A percentile compares a stretch with the other conserved stretches of the same genome.
phyloP scores from a whole-genome alignment of 345 rosid genomes.

The Mangifera indica region DNA sequence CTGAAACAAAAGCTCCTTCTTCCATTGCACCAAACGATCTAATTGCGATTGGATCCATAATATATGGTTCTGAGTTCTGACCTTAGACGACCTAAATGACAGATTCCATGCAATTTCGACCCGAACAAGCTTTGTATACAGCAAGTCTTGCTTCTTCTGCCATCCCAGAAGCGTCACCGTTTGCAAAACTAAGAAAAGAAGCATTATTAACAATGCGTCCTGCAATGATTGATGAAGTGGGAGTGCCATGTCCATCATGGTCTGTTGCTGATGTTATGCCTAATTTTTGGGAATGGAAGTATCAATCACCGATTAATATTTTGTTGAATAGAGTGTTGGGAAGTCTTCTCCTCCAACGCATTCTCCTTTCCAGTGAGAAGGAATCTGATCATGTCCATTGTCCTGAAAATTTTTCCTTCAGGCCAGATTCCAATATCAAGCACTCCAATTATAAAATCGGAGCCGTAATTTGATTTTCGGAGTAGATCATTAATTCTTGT shows the following conservation, averaged over 20 bases:
- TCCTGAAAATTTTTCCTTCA: slow-evolving; percentile 16
- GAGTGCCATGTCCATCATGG: slow-evolving; percentile 27
- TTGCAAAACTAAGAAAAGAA: slow-evolving; percentile 15
- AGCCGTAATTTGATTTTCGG: background rate
- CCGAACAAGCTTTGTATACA: slow-evolving; percentile 23
- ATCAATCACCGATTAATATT: slow-evolving; percentile 25
- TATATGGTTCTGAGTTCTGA: background rate
- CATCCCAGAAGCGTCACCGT: slow-evolving; percentile 28
- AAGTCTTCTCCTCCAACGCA: slow-evolving; percentile 24
- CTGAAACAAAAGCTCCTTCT: slow-evolving; percentile 23
- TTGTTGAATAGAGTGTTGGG: slow-evolving; percentile 17
- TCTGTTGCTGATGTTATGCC: slow-evolving; percentile 19
- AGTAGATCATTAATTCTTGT: background rate
- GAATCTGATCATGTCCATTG: slow-evolving; percentile 17
- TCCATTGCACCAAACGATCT: slow-evolving; percentile 29
- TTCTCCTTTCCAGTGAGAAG: slow-evolving; percentile 30
- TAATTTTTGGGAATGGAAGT: background rate
- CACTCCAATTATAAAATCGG: slow-evolving; percentile 24
- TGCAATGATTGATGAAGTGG: slow-evolving; percentile 31
- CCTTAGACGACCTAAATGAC: slow-evolving; percentile 29
- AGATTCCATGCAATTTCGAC: background rate
- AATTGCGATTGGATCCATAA: slow-evolving; percentile 19
- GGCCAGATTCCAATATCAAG: slow-evolving; percentile 27
- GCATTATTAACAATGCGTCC: slow-evolving; percentile 12
- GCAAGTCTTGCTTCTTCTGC: slow-evolving; percentile 38